Conservation (phyloP, 176 grass and related monocot species). For the Oryza officinalis region DNA sequence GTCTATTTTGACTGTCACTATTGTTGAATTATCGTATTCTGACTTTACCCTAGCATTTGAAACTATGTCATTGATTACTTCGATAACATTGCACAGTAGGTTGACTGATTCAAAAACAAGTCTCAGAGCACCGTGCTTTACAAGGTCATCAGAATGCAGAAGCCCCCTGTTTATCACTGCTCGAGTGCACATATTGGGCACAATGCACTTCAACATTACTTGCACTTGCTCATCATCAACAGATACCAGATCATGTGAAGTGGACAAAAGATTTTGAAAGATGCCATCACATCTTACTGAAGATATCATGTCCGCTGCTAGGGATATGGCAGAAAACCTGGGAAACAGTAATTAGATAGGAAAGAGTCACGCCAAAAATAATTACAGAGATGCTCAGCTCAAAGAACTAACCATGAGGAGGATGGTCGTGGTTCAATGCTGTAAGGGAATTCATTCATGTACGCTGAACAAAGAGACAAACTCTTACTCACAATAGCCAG, state of each 20-base stretch:
- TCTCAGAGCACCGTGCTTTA: conserved; percentile 81
- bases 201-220: conserved; percentile 69
- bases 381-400: conserved; percentile 1
- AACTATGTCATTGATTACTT: conserved; percentile 47
- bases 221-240: conserved; percentile 60
- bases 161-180: conserved; percentile 84
- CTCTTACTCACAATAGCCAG: conserved; percentile 67
- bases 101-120: conserved; percentile 78
- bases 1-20: conserved; percentile 29
- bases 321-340: conserved; percentile 82
- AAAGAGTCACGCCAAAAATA: conserved; percentile 22
- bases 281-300: conserved; percentile 52
- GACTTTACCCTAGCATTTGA: conserved; percentile 21
- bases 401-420: conserved; percentile 74
- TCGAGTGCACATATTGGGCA: conserved; percentile 67
- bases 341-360: conserved; percentile 39
- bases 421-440: conserved; percentile 62
- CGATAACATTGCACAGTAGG: conserved; percentile 52
- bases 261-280: conserved; percentile 46
- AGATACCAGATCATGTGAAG: conserved; percentile 45
- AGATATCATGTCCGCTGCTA: conserved; percentile 80
- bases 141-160: conserved; percentile 82
- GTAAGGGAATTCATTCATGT: conserved; percentile 86
- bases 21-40: conserved; percentile 30
- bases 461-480: conserved; percentile 70